Conservation (phyloP, 2,329 filamentous ascomycete genomes). For the Fusarium acutatum region DNA sequence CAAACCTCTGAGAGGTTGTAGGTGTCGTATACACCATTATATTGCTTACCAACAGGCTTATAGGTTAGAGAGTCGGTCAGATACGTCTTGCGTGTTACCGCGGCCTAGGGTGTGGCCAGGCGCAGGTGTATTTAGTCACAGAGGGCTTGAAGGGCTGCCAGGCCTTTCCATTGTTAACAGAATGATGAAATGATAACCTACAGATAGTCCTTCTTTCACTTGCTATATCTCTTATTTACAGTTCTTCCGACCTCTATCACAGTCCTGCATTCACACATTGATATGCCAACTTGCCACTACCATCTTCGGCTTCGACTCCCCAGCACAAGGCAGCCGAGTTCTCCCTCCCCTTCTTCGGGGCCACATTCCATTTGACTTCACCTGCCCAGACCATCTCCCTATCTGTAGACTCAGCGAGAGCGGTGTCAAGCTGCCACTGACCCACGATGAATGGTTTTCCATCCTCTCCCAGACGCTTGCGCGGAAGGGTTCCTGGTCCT, state of each 20-base stretch:
- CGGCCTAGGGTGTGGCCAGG: too few species aligned
- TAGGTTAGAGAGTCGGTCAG: too few species aligned
- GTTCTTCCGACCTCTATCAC: accelerated
- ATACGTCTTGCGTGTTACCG: too few species aligned
- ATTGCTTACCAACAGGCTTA: too few species aligned
- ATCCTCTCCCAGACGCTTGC: neutral
- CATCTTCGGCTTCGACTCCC: neutral
- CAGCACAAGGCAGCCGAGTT: neutral
- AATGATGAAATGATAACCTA: too few species aligned
- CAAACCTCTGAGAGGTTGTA: too few species aligned
- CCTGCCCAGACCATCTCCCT: neutral
- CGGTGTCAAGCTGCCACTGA: neutral
- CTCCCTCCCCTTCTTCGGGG: neutral
- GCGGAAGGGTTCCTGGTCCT: neutral
- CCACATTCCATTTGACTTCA: neutral
- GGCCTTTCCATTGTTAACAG: too few species aligned
- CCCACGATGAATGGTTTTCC: neutral
- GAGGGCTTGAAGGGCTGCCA: too few species aligned
- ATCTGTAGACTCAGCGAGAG: accelerated
- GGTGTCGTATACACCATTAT: too few species aligned
- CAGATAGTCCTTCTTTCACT: too few species aligned
- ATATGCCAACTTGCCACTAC: neutral
- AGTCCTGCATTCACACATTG: neutral
- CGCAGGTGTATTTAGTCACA: too few species aligned
- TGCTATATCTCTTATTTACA: neutral